phyloP scores from a whole-genome alignment of 768 basidiomycete species.

The Ramaria sp. region DNA sequence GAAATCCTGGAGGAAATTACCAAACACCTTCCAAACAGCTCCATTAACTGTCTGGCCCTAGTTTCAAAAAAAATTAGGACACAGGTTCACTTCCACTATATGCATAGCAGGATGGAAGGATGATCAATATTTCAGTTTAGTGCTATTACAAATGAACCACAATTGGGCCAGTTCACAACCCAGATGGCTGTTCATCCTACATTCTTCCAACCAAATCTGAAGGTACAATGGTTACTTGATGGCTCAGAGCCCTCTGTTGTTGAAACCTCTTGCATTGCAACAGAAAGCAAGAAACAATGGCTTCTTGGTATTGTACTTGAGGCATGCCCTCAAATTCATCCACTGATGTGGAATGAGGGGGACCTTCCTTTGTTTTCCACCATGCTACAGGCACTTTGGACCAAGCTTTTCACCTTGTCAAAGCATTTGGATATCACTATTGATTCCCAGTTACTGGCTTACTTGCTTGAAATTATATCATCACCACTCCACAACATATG shows the following conservation, averaged over 20 bases:
- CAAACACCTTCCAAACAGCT: background rate
- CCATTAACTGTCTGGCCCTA: background rate
- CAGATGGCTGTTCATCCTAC: background rate
- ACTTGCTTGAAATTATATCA: background rate
- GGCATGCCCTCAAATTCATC: background rate
- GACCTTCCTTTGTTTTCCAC: background rate
- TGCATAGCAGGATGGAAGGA: constrained; percentile 4
- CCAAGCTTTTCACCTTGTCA: background rate
- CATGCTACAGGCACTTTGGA: background rate
- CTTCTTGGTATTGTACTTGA: background rate
- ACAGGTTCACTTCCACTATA: background rate
- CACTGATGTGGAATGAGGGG: constrained; percentile 5
- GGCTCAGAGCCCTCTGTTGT: background rate
- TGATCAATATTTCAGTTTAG: background rate
- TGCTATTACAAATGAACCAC: background rate
- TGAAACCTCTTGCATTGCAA: background rate
- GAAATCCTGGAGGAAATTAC: constrained; percentile 1
- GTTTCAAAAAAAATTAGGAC: constrained; percentile 1
- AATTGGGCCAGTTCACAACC: background rate
- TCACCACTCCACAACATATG: background rate
- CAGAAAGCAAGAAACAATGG: background rate
- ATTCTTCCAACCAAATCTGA: background rate
- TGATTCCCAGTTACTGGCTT: background rate
- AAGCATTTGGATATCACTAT: constrained; percentile 1
- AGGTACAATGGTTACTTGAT: constrained; percentile 1